These are phyloP conservation scores for Populus tremula DNA, from an alignment of 345 rosid genomes.

Conservation along the genomic window DNA sequence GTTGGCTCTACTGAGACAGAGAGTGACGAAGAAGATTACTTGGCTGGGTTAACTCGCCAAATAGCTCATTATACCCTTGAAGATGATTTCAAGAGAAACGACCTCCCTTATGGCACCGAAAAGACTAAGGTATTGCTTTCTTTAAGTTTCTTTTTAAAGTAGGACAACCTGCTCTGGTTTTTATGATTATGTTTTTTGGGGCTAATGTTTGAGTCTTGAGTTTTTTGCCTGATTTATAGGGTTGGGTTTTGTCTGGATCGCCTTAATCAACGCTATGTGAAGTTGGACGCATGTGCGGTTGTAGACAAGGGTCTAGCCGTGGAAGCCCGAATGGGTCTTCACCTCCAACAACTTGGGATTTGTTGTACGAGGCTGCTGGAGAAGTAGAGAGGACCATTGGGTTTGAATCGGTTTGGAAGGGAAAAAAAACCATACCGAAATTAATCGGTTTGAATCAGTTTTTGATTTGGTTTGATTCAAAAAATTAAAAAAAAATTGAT, in stretches of 20 bases:
- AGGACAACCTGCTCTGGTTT: no score
- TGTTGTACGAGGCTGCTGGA: constrained; percentile 53
- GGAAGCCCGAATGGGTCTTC: constrained; percentile 41
- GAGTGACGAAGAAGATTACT: constrained; percentile 53
- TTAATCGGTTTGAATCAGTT: no score
- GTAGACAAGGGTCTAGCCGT: constrained; percentile 29
- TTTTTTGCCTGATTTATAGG: constrained; percentile 19
- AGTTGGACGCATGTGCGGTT: constrained; percentile 36
- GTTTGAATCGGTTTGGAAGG: no score
- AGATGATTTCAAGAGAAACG: constrained; percentile 29
- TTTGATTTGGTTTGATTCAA: no score
- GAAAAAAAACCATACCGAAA: no score
- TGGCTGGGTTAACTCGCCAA: constrained; percentile 41
- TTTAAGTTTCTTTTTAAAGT: not conserved
- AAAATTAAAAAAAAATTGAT: no score
- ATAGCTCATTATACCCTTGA: constrained; percentile 45
- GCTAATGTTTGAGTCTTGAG: not conserved
- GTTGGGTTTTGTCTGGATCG: constrained; percentile 39
- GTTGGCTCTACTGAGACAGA: constrained; percentile 53
- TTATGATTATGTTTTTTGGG: not conserved
- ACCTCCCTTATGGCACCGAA: constrained; percentile 6
- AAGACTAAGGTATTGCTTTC: constrained; percentile 38
- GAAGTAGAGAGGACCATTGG: constrained; percentile 35
- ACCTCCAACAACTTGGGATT: constrained; percentile 58
- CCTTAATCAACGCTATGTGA: constrained; percentile 56